These are phyloP conservation scores for Xerophyta viscosa DNA, from an alignment of 106 monocot species.

Conservation along the genomic window DNA sequence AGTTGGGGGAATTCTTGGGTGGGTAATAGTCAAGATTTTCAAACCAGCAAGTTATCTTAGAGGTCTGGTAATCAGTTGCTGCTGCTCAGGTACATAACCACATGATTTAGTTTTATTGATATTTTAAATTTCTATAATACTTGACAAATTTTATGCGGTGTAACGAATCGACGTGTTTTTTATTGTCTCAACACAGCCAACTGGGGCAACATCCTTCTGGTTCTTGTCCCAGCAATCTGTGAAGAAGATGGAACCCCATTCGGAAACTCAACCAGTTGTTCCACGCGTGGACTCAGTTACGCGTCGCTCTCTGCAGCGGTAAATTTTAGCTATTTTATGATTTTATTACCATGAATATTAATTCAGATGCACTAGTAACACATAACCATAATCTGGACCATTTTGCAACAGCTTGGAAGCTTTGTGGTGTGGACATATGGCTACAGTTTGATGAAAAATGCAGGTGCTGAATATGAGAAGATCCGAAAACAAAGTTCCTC, in stretches of 20 bases:
- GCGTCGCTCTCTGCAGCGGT: constrained; percentile 40
- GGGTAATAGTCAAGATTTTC: constrained; percentile 61
- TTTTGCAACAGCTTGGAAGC: constrained; percentile 48
- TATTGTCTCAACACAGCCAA: constrained; percentile 11
- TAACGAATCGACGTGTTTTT: background rate
- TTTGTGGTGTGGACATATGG: constrained; percentile 74
- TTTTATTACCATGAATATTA: no score
- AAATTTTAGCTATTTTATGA: background rate
- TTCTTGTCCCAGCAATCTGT: constrained; percentile 20
- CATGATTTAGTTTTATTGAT: background rate
- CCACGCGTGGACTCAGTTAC: constrained; percentile 13
- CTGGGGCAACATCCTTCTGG: constrained; percentile 25
- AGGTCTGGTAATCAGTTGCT: constrained; percentile 57
- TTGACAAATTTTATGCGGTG: background rate
- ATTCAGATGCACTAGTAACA: background rate
- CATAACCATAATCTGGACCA: background rate
- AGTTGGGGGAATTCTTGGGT: constrained; percentile 52
- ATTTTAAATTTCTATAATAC: background rate
- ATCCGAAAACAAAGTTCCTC: background rate
- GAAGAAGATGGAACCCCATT: constrained; percentile 15
- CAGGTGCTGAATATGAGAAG: constrained; percentile 8
- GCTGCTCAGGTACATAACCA: constrained; percentile 46
- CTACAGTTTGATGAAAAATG: constrained; percentile 47
- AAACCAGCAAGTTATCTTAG: constrained; percentile 40
- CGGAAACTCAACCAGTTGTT: constrained; percentile 17